phyloP scores from a whole-genome alignment of 257 asterid genomes.

The Echites panduratus region DNA sequence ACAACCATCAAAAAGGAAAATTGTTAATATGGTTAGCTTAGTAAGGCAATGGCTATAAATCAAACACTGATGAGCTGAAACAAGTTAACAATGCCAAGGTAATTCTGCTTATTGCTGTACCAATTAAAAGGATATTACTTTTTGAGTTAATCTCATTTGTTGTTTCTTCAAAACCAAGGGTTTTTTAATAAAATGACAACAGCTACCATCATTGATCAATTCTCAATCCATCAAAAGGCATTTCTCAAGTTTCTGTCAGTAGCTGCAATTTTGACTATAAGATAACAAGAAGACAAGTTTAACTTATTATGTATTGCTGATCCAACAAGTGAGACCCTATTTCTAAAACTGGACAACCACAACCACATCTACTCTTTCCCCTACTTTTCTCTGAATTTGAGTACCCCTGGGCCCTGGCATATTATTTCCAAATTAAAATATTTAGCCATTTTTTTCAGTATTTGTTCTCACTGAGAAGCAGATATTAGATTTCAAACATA shows the following conservation, averaged over 20 bases:
- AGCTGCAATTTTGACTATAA: neutral
- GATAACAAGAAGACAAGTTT: neutral
- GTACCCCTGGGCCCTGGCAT: neutral
- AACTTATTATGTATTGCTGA: too few relatives aligned
- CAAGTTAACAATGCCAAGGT: neutral
- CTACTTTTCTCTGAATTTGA: neutral
- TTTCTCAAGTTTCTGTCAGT: neutral
- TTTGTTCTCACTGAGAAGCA: neutral
- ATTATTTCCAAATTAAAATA: neutral
- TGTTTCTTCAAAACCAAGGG: neutral
- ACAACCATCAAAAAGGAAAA: slow-evolving; percentile 1
- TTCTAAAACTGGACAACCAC: slow-evolving; percentile 1
- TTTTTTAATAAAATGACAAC: neutral
- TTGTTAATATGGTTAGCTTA: neutral
- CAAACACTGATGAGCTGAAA: neutral
- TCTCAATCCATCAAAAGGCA: too few relatives aligned
- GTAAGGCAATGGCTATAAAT: neutral
- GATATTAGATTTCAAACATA: neutral
- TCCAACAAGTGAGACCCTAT: neutral
- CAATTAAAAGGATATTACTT: neutral
- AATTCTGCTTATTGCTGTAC: neutral
- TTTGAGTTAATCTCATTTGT: neutral
- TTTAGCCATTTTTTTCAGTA: neutral
- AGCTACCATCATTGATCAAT: neutral
- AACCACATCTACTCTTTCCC: neutral